Evolutionary conservation across 257 asterid genomes (phyloP), one percentile per base, ranked within the genome.

Genomic region (Datura wrightii): DNA sequence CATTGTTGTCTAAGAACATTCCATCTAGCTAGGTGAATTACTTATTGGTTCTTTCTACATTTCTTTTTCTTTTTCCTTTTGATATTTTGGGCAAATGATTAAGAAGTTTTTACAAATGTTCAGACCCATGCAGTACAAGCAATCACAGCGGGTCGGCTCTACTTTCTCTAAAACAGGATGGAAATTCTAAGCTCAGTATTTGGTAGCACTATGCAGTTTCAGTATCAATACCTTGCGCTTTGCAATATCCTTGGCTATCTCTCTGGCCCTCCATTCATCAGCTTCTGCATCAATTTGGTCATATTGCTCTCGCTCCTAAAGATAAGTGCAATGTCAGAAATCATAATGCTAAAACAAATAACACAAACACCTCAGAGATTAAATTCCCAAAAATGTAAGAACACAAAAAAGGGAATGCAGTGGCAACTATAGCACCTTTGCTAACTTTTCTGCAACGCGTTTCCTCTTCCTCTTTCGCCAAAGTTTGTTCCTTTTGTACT

Each of bases 221-320:
- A 83, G 44, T 53, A 2, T 63, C 46, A 79, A 74, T 92, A 96
- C 99, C 99, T 93, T 96, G 86, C 70, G 84, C 79, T 90, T 94
- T 9, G 98, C 98, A 86, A 88, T 88, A 85, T 93, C 97, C 89
- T 96, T 94, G 83, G 98, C 98, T 42, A 90, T 92, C 92, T 94
- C 97, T 82, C 86, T 91, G 67, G 96, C 95, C 90, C 97, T 92
- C 98, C 98, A 96, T 87, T 96, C 98, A 91, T 96, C 97, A 59
- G 98, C 96, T 89, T 92, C 96, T 91, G 88, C 91, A 91, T 96
- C 97, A 79, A 88, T 82, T 86, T 89, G 88, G 55, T 91, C 95
- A 70, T 91, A 94, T 53, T 84, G 89, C 74, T 92, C 94, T 10
- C 82, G 88, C 92, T 94, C 98, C 99, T 96, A 83, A 60, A 67